Base-by-base conservation (phyloP, 257 asterid species). In the Solanum rostratum region DNA sequence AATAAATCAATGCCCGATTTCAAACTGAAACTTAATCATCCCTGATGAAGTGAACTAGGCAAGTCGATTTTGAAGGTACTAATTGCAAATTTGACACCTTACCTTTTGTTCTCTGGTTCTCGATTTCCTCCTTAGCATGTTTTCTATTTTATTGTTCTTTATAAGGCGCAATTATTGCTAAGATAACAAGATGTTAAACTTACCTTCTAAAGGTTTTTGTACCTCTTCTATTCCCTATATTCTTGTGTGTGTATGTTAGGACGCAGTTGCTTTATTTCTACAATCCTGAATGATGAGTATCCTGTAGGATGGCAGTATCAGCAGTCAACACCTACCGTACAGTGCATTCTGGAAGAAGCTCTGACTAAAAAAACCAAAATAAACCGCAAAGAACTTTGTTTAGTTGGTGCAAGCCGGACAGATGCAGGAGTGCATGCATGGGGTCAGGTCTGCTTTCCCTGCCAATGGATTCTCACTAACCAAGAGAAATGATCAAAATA, bases 401-500 rank as follows among this genome's bases (percentile, higher is more conserved):
- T 93, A 74, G 97, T 92, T 81, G 98, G 98, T 78, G 96, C 98
- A 24, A 89, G 98, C 49, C 91, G 98, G 90, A 96, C 99, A 18
- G 98, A 96, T 92, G 95, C 97, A 20, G 99, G 99, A 84, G 99
- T 94, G 66, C 99, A 94, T 90, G 98, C 98, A 80, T 91, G 90
- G 93, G 96, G 98, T 81, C 99, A 94, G 98, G 98, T 96, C 86
- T 85, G 90, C 83, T 85, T 85, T 87, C 57, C n/a, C 60, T 83
- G 57, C 80, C 52, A 1, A 80, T 79, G 37, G 39, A 82, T 53
- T 79, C 86, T 52, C 22, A 60, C 16, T 49, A 86, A 65, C 70
- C 60, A 54, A 52, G 74, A 15, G 18, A 19, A 74, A 45, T 79
- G 76, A 55, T 73, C 66, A 29, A 49, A 30, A 76, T 13, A 43